Evolutionary conservation across 1,139 yeast genomes (phyloP), one percentile per base, ranked within the genome.

Genomic region (Maudiozyma humilis): DNA sequence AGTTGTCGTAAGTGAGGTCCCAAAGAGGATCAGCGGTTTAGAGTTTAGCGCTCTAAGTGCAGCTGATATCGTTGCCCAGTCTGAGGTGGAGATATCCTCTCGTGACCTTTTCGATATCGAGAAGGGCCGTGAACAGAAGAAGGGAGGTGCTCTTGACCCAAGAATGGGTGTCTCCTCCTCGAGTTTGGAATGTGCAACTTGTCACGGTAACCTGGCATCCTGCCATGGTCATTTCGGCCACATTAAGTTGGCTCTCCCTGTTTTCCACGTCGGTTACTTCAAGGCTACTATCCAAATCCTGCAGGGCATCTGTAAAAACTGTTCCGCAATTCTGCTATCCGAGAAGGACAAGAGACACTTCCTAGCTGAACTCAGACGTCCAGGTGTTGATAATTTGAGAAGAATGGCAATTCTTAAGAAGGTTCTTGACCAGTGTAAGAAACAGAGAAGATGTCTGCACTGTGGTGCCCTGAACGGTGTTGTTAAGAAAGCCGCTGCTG

Each of bases 221-320:
- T 93, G 99, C 63, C 96, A 91, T 66, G 99, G 99, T 44, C 99
- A 93, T 67, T 93, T 93, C 63, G 99, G 99, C 36, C 95, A 93
- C 60, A 78, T 93, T 51, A 78, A 87, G 54, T 72, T 93, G 44
- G 96, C 97, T 0, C 70, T 93, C 41, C 99, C 99, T 2, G 97
- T 89, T 15, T 93, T 91, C 68, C 98, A 93, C 61, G 94, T 91
- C 38, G 99, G 99, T 4, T 93, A 88, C 63, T 91, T 93, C 73
- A 91, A 89, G 63, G 82, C 93, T 34, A 85, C 87, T 33, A 85
- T 93, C 51, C 83, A 81, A 57, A 89, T 93, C 42, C 69, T 93
- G 45, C 98, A 93, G 64, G 79, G 86, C 47, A 82, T 93, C 51
- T 93, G 99, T 71, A 93, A 93, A 64, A 79, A 76, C 53, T 93